These are phyloP conservation scores for Xylaria sp. DNA, from an alignment of 495 filamentous ascomycete genomes.

Conservation along the genomic window DNA sequence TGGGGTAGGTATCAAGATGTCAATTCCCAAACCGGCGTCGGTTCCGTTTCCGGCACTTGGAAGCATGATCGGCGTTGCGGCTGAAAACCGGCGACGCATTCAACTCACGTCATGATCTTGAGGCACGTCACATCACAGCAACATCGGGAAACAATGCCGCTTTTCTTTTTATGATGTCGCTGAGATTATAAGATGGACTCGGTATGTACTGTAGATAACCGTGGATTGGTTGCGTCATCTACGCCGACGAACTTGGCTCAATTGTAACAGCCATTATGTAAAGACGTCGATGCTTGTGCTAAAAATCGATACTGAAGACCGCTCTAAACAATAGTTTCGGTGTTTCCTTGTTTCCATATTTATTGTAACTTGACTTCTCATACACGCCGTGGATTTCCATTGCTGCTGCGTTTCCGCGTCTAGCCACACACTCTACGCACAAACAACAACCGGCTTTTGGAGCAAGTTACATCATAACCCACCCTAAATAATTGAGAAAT, in stretches of 20 bases:
- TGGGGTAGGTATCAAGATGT: background rate
- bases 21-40: background rate
- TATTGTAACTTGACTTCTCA: no score
- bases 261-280: background rate
- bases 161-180: background rate
- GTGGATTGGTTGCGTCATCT: background rate
- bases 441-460: background rate
- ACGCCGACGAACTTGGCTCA: background rate
- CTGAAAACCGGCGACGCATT: background rate
- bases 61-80: conserved; percentile 5
- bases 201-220: background rate
- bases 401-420: background rate
- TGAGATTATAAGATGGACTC: background rate
- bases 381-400: background rate
- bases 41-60: background rate
- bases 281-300: background rate
- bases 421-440: background rate
- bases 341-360: background rate
- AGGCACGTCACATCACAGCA: background rate
- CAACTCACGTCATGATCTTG: conserved; percentile 12
- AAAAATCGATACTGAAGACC: background rate
- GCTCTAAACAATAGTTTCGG: background rate
- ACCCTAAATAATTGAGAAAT: background rate
- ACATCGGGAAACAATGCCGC: background rate
- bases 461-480: background rate